A percentile compares a stretch with the other conserved stretches of the same genome.
phyloP scores from a whole-genome alignment of 495 filamentous ascomycete genomes.

The Penicillium herquei region DNA sequence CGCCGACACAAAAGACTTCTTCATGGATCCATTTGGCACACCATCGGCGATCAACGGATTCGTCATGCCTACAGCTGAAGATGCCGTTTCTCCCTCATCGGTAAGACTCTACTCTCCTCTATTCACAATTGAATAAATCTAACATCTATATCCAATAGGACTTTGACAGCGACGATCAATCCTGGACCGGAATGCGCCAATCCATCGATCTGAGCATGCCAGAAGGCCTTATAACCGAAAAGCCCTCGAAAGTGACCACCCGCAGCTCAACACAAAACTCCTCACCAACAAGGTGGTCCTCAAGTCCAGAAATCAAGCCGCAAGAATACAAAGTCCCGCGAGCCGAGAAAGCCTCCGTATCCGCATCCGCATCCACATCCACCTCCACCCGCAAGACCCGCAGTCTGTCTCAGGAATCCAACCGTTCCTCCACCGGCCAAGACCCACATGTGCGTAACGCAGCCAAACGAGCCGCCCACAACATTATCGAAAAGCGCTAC shows the following conservation, averaged over 20 bases:
- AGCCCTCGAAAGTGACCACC: constrained; percentile 15
- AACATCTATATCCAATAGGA: constrained; percentile 19
- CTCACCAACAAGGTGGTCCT: constrained; percentile 30
- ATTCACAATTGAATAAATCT: too few relatives aligned
- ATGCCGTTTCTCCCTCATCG: constrained; percentile 34
- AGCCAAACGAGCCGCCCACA: constrained; percentile 51
- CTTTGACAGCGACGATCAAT: constrained; percentile 43
- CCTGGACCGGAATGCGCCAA: constrained; percentile 29
- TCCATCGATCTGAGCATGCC: constrained; percentile 20
- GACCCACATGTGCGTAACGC: constrained; percentile 36
- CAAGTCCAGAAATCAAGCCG: constrained; percentile 33
- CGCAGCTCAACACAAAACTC: constrained; percentile 13
- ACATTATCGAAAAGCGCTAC: constrained; percentile 54
- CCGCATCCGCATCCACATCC: constrained; percentile 1
- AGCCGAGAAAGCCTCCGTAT: constrained; percentile 7
- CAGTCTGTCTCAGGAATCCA: constrained; percentile 32
- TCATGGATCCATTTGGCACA: constrained; percentile 33
- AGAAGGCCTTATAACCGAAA: constrained; percentile 11
- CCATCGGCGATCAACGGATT: constrained; percentile 38
- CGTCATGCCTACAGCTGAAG: constrained; percentile 36
- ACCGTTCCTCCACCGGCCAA: constrained; percentile 21
- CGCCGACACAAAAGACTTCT: constrained; percentile 37
- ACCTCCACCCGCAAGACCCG: constrained; percentile 29
- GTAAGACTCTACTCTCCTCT: constrained; percentile 13
- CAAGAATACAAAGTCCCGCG: constrained; percentile 25